These are phyloP conservation scores for Hsuehochloa calcarea DNA, from an alignment of 176 grass and related monocot genomes.

Conservation along the genomic window DNA sequence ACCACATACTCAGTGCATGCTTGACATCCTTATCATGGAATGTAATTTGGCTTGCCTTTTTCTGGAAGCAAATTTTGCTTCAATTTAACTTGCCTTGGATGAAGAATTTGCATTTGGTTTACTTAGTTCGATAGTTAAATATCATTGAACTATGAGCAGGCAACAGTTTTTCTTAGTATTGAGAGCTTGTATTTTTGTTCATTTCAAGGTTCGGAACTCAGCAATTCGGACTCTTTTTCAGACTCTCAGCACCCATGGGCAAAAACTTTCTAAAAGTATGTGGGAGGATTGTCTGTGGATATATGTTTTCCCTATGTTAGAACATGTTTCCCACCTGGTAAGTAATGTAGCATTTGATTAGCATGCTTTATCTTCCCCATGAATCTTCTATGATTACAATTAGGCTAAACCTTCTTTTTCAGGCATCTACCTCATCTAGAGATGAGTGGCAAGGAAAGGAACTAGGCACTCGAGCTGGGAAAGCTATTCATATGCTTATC, in stretches of 20 bases:
- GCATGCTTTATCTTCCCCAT: constrained; percentile 5
- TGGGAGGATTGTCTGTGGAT: constrained; percentile 95
- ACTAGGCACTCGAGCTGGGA: constrained; percentile 87
- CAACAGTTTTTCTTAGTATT: not conserved
- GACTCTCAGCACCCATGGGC: constrained; percentile 85
- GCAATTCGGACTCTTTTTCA: constrained; percentile 94
- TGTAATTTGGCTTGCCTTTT: not conserved
- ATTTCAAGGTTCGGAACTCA: constrained; percentile 84
- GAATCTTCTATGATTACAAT: constrained; percentile 33
- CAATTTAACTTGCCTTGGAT: not conserved
- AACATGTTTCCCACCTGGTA: constrained; percentile 94
- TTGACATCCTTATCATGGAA: not conserved
- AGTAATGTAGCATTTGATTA: constrained; percentile 29
- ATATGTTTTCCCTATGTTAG: constrained; percentile 96
- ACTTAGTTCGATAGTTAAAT: not conserved
- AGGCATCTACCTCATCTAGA: constrained; percentile 91
- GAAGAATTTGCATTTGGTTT: not conserved
- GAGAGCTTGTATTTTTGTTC: not conserved
- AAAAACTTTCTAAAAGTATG: constrained; percentile 85
- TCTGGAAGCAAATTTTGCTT: not conserved
- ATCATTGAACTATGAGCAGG: not conserved
- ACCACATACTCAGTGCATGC: not conserved
- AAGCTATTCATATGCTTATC: constrained; percentile 99
- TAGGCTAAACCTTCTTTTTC: constrained; percentile 37
- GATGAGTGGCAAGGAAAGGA: constrained; percentile 99